A percentile compares a stretch with the other conserved stretches of the same genome.
Evolutionary conservation across 2,329 filamentous ascomycete species (phyloP).

Genomic region (Microdochium nivale): DNA sequence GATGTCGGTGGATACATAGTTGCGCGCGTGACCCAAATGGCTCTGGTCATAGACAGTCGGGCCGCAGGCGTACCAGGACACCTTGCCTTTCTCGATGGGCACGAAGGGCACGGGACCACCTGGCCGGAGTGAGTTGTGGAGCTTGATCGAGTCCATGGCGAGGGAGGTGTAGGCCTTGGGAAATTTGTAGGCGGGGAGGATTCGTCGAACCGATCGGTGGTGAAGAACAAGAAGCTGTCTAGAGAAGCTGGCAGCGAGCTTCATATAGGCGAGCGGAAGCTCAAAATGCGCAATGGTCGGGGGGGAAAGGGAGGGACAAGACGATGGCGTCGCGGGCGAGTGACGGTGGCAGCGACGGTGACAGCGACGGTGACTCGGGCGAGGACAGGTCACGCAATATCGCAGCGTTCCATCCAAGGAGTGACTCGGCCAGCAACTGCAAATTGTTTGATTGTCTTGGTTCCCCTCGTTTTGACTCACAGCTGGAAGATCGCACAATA

Average conservation of each 20-base stretch:
- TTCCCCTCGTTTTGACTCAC: background rate
- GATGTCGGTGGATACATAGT: slow-evolving; percentile 88
- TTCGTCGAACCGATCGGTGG: background rate
- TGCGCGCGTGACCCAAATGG: slow-evolving; percentile 73
- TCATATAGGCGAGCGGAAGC: background rate
- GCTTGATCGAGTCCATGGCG: slow-evolving; percentile 51
- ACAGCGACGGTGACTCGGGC: background rate
- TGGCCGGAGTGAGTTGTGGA: slow-evolving; percentile 73
- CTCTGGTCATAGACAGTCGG: slow-evolving; percentile 74
- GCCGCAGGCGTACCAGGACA: slow-evolving; percentile 85
- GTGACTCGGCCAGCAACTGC: background rate
- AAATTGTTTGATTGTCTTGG: background rate
- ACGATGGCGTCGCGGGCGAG: background rate
- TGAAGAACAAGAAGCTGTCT: background rate
- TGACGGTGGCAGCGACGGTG: background rate
- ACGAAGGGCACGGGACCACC: slow-evolving; percentile 66
- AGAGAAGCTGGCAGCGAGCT: background rate
- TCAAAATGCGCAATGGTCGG: background rate
- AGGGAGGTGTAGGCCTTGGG: slow-evolving; percentile 10
- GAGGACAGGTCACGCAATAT: background rate
- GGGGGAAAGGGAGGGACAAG: background rate
- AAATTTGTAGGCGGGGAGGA: background rate
- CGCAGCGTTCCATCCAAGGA: background rate
- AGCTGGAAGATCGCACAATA: background rate
- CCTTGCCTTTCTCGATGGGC: slow-evolving; percentile 60